phyloP scores from a whole-genome alignment of 306 rosid species.

The Malus domestica region ASM211411v1 NC_041797.1:28619501-28620000 shows the following conservation, averaged over 20 bases:
- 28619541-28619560: background rate
- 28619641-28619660: background rate
- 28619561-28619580: background rate
- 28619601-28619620: background rate
- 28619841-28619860: background rate
- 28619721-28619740: background rate
- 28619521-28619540: conserved; percentile 18
- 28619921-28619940: background rate
- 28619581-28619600: background rate
- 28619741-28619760: background rate
- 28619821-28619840: background rate
- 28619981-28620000: background rate
- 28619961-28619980: background rate
- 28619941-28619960: background rate
- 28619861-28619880: background rate
- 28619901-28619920: background rate
- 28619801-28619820: background rate
- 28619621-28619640: background rate
- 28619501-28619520: conserved; percentile 88
- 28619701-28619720: background rate
- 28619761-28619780: background rate
- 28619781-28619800: background rate
- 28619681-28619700: background rate
- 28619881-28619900: background rate
- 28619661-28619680: background rate